phyloP scores from a whole-genome alignment of 2,329 filamentous ascomycete species.

The Metarhizium humberi region DNA sequence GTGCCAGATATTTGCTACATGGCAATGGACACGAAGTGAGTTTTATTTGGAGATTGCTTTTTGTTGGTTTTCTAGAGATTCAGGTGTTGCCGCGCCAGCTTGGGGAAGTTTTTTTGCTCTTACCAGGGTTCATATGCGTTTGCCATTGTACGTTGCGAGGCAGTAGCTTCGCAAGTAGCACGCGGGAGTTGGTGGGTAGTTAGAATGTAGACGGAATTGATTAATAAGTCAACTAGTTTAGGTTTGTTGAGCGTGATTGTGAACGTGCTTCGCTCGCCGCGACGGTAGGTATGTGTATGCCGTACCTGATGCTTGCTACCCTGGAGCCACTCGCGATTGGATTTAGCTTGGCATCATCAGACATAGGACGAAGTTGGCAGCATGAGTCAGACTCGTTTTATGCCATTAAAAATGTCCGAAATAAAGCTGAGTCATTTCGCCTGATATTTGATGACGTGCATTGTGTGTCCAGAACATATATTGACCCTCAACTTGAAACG shows the following conservation, averaged over 20 bases:
- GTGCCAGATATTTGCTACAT: neutral
- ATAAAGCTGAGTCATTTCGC: neutral
- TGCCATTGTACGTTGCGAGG: neutral
- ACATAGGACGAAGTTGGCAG: no score
- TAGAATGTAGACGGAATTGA: slow-evolving; percentile 12
- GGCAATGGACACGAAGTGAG: neutral
- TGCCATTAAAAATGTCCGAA: neutral
- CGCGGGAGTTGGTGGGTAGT: slow-evolving; percentile 10
- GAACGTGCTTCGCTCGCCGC: neutral
- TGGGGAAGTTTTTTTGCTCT: neutral
- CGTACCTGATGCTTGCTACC: neutral
- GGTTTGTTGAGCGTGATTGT: neutral
- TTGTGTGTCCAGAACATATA: no score
- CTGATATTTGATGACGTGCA: neutral
- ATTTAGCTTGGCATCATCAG: neutral
- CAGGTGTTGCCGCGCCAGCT: neutral
- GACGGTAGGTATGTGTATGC: neutral
- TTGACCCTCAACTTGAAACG: neutral
- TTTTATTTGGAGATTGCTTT: neutral
- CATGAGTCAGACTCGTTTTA: neutral
- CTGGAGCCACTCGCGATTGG: neutral
- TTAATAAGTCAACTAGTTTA: slow-evolving; percentile 2
- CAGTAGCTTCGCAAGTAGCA: neutral
- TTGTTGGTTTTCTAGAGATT: neutral
- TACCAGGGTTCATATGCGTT: neutral